A percentile compares a stretch with the other conserved stretches of the same genome.
Evolutionary conservation across 495 filamentous ascomycete species (phyloP).

Genomic region (Apodospora peruviana): DNA sequence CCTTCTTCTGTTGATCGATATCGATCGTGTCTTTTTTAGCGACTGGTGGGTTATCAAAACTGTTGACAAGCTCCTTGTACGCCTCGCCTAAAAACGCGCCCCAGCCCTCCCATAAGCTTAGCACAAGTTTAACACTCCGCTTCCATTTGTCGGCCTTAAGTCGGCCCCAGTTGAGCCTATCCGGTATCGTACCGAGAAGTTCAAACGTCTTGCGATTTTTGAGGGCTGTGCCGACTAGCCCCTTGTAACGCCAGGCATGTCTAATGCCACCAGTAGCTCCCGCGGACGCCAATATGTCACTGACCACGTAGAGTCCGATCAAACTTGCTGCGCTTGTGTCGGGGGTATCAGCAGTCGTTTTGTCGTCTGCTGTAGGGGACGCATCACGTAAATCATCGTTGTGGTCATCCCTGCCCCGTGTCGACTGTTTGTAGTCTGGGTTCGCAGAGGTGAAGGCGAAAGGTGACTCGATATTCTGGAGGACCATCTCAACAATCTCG

Average conservation of each 20-base stretch:
- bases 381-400: constrained; percentile 24
- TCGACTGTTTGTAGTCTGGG: constrained; percentile 36
- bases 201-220: constrained; percentile 70
- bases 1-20: constrained; percentile 46
- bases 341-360: constrained; percentile 22
- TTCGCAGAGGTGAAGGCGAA: constrained; percentile 59
- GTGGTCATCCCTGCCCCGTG: constrained; percentile 33
- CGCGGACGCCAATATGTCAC: constrained; percentile 82
- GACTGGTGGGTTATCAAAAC: constrained; percentile 70
- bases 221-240: constrained; percentile 74
- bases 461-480: constrained; percentile 71
- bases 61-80: constrained; percentile 65
- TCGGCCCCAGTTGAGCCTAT: constrained; percentile 73
- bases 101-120: constrained; percentile 85
- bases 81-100: constrained; percentile 74
- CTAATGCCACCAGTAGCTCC: constrained; percentile 77
- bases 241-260: constrained; percentile 86
- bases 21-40: constrained; percentile 43
- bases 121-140: constrained; percentile 64
- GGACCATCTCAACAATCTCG: constrained; percentile 83
- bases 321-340: constrained; percentile 73
- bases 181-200: constrained; percentile 70
- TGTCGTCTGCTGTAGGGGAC: constrained; percentile 35
- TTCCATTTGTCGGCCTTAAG: constrained; percentile 88
- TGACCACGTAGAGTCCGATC: constrained; percentile 79